A percentile compares a stretch with the other conserved stretches of the same genome.
These are phyloP conservation scores for Babesia divergens DNA, from an alignment of 169 alveolate genomes.

Conservation along the genomic window DNA sequence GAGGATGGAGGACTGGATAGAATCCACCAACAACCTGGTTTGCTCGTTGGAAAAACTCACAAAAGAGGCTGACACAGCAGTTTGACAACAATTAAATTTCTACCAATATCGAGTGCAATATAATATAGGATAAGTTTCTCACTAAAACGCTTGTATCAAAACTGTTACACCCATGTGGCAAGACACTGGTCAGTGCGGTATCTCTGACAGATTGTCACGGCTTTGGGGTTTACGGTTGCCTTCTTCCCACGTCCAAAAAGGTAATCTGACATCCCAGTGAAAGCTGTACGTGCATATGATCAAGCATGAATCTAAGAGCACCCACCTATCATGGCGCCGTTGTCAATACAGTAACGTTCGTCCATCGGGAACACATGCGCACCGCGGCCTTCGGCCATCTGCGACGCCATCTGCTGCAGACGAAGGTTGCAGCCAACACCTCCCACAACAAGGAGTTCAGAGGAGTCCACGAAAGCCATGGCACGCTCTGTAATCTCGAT, in stretches of 20 bases:
- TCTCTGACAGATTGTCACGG: conserved; percentile 72
- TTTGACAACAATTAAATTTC: not conserved
- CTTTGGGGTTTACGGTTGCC: conserved; percentile 40
- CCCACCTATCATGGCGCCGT: conserved; percentile 97
- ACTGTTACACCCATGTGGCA: conserved; percentile 63
- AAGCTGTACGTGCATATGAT: conserved; percentile 28
- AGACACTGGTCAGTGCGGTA: conserved; percentile 75
- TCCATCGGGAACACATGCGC: conserved; percentile 97
- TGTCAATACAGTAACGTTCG: conserved; percentile 98
- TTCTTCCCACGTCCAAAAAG: conserved; percentile 38
- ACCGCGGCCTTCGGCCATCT: conserved; percentile 94
- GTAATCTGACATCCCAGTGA: conserved; percentile 72
- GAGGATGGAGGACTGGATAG: conserved; percentile 56
- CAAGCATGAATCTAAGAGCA: not conserved
- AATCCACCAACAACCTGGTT: conserved; percentile 57
- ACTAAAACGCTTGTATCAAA: not conserved
- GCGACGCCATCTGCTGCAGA: conserved; percentile 88
- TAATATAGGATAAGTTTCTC: not conserved
- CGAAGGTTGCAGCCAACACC: conserved; percentile 98
- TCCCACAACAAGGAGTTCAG: conserved; percentile 95
- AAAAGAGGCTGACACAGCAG: not conserved
- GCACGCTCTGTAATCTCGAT: conserved; percentile 98
- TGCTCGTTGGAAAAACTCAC: conserved; percentile 35
- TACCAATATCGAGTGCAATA: not conserved
- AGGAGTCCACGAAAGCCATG: conserved; percentile 89